These are phyloP conservation scores for Botryotinia globosa DNA, from an alignment of 2,329 filamentous ascomycete species.

Conservation along the genomic window DNA sequence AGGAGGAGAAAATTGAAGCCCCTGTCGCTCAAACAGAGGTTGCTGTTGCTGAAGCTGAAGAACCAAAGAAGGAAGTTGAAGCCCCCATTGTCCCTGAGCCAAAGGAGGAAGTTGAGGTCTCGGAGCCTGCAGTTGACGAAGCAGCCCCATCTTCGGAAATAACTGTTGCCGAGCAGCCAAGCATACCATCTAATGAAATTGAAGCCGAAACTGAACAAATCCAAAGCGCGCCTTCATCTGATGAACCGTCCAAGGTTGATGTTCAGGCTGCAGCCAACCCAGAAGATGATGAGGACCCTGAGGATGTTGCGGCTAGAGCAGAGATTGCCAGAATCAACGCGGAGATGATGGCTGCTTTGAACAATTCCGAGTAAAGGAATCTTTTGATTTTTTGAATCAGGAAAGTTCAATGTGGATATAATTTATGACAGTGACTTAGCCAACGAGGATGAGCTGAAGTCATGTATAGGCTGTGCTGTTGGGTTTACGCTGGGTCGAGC, in stretches of 20 bases:
- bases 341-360: slow-evolving; percentile 28
- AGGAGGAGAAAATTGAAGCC: slow-evolving; percentile 1
- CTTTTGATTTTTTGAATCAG: neutral
- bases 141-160: neutral
- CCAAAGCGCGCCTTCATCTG: neutral
- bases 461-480: neutral
- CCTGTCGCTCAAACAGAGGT: neutral
- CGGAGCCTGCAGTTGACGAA: slow-evolving; percentile 11
- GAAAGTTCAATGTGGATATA: neutral
- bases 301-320: slow-evolving; percentile 31
- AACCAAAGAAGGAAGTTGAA: slow-evolving; percentile 11
- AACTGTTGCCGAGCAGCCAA: neutral
- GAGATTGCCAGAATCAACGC: slow-evolving; percentile 35
- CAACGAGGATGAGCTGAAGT: neutral
- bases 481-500: neutral
- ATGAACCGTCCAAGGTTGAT: slow-evolving; percentile 6
- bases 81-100: neutral
- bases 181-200: neutral
- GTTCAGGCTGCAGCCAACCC: neutral
- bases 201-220: slow-evolving; percentile 11
- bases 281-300: slow-evolving; percentile 27
- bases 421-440: neutral
- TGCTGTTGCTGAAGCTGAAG: neutral
- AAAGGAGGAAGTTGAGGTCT: neutral
- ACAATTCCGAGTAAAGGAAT: slow-evolving; percentile 5